Base-by-base conservation (phyloP, 2,329 filamentous ascomycete genomes). In the Apiospora hydei region DNA sequence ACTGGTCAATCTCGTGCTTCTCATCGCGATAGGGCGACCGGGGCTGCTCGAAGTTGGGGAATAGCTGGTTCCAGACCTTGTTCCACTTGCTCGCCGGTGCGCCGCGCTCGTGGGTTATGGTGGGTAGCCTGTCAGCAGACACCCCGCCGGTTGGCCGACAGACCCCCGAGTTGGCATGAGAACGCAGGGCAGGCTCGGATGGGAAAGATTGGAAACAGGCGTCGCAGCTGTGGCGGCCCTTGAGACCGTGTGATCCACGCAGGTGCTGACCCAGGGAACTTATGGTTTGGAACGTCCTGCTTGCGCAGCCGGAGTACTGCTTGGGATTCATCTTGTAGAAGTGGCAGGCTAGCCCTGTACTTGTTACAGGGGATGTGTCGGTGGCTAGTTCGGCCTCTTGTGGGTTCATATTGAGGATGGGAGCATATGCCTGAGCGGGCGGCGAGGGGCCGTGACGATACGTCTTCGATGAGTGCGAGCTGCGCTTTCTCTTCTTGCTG, bases 261-360 rank as follows among this genome's bases (percentile, higher is more conserved):
- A 67, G 11, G 2, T 67, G 66, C 11, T 67, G 66, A n/a, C n/a
- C 4, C 6, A 67, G 13, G 0, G 66, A 26, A 5, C 66, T 30
- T 8, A 67, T 67, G 14, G 13, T 18, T 2, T 46, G 41, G 14
- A 67, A 67, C 0, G 66, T 67, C 41, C 18, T 67, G 0, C 6
- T 16, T 1, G n/a, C 24, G 8, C 66, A 67, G 2, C 16, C 18
- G n/a, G 44, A 30, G 18, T 67, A n/a, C 8, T 47, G 66, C 44
- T 47, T 44, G 7, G 66, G 66, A 3, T 46, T 67, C 66, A 67
- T 67, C 14, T 67, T 67, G 41, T 67, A 67, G 41, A 47, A 67
- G 41, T 67, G 66, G 26, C 64, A 67, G 3, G 41, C 64, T 26
- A 67, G 18, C 16, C 8, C 11, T 7, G 30, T 61, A 0, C 18